Conservation (phyloP, 2,329 filamentous ascomycete species). For the Epichloe glyceriae region DNA sequence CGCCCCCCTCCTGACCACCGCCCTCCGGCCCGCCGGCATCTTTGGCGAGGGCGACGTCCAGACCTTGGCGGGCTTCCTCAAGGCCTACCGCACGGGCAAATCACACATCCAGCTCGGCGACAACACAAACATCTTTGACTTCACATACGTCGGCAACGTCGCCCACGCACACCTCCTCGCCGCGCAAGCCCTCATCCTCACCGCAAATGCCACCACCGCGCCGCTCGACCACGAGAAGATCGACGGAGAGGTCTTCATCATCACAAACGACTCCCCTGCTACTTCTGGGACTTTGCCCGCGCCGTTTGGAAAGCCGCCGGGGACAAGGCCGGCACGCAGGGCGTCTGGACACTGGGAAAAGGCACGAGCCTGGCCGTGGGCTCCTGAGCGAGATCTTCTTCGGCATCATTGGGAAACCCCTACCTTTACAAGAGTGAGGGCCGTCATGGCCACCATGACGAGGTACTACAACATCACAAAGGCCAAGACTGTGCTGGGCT, state of each 20-base stretch:
- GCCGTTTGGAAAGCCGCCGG: constrained; percentile 60
- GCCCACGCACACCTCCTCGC: constrained; percentile 75
- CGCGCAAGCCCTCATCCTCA: constrained; percentile 55
- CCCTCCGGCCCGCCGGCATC: constrained; percentile 78
- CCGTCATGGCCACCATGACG: constrained; percentile 59
- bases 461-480: constrained; percentile 68
- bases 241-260: constrained; percentile 78
- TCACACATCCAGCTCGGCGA: constrained; percentile 70
- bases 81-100: constrained; percentile 53
- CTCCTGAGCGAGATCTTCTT: constrained; percentile 39
- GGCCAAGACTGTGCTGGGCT: constrained; percentile 57
- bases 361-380: constrained; percentile 40
- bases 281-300: constrained; percentile 82
- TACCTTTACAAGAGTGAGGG: constrained; percentile 45
- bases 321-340: constrained; percentile 34
- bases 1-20: constrained; percentile 54
- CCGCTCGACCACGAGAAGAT: constrained; percentile 62
- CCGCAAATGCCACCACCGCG: constrained; percentile 38
- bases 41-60: constrained; percentile 83
- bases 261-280: constrained; percentile 78
- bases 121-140: constrained; percentile 50
- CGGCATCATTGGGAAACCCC: constrained; percentile 37
- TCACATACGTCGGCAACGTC: constrained; percentile 51
- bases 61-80: constrained; percentile 59
- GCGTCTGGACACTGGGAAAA: constrained; percentile 42